Evolutionary conservation across 2,329 filamentous ascomycete genomes (phyloP), one percentile per base, ranked within the genome.

Genomic region (Penicillium capsulatum): DNA sequence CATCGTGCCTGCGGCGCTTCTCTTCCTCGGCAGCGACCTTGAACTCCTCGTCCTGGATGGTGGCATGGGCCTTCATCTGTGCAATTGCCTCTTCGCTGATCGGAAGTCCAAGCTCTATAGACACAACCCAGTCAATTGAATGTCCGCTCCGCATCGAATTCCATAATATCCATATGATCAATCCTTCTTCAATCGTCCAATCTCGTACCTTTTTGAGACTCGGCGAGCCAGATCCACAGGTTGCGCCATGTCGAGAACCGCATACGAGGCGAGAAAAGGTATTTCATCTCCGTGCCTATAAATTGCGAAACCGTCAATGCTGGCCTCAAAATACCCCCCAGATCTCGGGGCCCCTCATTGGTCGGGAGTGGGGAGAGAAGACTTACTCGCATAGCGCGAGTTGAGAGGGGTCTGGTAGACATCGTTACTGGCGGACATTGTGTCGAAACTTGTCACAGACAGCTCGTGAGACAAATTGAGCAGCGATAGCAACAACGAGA

Each of bases 211-310:
- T 81, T 82, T 72, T 95, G 84, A 7, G 77, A 74, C 72, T 94
- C 83, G 16, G 89, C 89, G 8, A 95, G 83, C 68, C 76, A 81
- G 31, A 91, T 71, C 90, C 90, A 96, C 13, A 95, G 79, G 62
- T 86, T 76, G 49, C 89, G 80, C 88, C 88, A 94, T 39, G 81
- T 88, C 29, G 79, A 82, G 64, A 82, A 80, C 19, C 88, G 77
- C 38, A 80, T 83, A 30, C 87, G 79, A 43, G 83, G 79, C 53
- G 81, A 83, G 73, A 95, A 96, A 46, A 95, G 79, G 50, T 77
- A 75, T 55, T 82, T 77, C 84, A 92, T 90, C 67, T 85, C 84
- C 52, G 64, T 61, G 52, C 72, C 61, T 65, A 34, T 47, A 45
- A 38, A 38, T 58, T 48, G 45, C 30, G 24, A 30, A 15, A n/a